phyloP scores from a whole-genome alignment of 2,329 filamentous ascomycete genomes.

The Claviceps sp. region DNA sequence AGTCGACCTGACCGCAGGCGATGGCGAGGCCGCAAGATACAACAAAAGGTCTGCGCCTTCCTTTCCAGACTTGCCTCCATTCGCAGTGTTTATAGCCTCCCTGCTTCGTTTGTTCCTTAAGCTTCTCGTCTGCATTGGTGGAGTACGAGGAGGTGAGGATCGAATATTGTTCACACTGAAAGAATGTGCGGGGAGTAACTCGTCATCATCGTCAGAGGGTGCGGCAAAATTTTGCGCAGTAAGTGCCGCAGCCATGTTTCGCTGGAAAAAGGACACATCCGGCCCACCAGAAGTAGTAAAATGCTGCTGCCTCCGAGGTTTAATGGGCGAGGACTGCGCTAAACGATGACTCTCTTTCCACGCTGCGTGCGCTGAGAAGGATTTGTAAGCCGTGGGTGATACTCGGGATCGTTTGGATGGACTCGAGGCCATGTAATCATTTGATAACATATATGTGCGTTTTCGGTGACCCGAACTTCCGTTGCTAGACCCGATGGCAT shows the following conservation, averaged over 20 bases:
- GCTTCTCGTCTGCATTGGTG: conserved; percentile 49
- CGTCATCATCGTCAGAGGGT: conserved; percentile 68
- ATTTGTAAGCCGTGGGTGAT: conserved; percentile 47
- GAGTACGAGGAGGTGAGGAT: conserved; percentile 77
- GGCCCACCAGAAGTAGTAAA: conserved; percentile 61
- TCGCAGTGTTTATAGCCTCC: conserved; percentile 28
- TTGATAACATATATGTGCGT: conserved; percentile 46
- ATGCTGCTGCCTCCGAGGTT: conserved; percentile 59
- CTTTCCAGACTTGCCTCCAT: conserved; percentile 50
- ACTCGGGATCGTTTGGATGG: conserved; percentile 56
- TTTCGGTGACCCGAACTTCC: conserved; percentile 54
- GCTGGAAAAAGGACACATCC: conserved; percentile 66
- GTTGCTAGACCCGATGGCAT: conserved; percentile 60
- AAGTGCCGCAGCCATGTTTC: conserved; percentile 52
- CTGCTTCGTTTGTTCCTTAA: conserved; percentile 33
- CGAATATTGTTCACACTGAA: conserved; percentile 51
- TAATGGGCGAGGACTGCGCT: conserved; percentile 76
- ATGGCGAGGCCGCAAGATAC: conserved; percentile 84
- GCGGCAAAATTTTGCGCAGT: conserved; percentile 47
- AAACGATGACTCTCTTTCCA: conserved; percentile 71
- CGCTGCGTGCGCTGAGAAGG: conserved; percentile 40
- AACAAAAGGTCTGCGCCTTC: conserved; percentile 71
- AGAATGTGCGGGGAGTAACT: conserved; percentile 63
- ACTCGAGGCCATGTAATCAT: conserved; percentile 41
- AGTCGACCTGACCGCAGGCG: conserved; percentile 52